Conservation (phyloP, 768 basidiomycete genomes). For the Boletus vinaceobasis region DNA sequence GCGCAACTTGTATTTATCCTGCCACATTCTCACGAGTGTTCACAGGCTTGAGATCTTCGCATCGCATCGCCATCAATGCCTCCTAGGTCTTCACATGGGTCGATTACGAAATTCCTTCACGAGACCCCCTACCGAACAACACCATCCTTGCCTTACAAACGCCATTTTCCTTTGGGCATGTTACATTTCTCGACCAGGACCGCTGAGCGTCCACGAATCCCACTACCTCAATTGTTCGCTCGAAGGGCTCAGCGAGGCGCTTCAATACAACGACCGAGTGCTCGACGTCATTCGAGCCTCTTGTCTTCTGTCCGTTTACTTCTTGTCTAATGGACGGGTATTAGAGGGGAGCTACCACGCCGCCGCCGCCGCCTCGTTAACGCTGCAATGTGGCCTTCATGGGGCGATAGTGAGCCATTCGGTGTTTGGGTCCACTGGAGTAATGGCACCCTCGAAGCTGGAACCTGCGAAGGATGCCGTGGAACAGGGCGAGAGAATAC, state of each 20-base stretch:
- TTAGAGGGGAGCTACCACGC: conserved; percentile 79
- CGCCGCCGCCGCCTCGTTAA: conserved; percentile 68
- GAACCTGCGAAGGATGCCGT: conserved; percentile 57
- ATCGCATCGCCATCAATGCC: conserved; percentile 71
- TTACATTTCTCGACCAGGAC: conserved; percentile 70
- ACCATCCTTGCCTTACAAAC: conserved; percentile 75
- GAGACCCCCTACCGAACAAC: conserved; percentile 53
- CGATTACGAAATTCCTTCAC: conserved; percentile 60
- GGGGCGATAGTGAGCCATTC: conserved; percentile 34
- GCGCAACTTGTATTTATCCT: conserved; percentile 20
- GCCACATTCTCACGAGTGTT: conserved; percentile 6
- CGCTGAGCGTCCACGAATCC: conserved; percentile 67
- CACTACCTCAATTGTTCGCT: conserved; percentile 66
- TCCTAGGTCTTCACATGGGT: conserved; percentile 66
- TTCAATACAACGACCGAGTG: conserved; percentile 51
- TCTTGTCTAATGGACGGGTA: conserved; percentile 69
- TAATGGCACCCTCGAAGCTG: conserved; percentile 41
- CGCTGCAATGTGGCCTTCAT: conserved; percentile 71
- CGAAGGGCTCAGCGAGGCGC: conserved; percentile 59
- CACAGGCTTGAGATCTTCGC: conserved; percentile 70
- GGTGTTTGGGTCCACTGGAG: conserved; percentile 35
- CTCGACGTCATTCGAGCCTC: conserved; percentile 76
- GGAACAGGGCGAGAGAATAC: conserved; percentile 67
- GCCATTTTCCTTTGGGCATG: conserved; percentile 83
- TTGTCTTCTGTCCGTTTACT: conserved; percentile 72